These are phyloP conservation scores for Backusella luteola DNA, from an alignment of 192 early-diverging fungal species.

Conservation along the genomic window DNA sequence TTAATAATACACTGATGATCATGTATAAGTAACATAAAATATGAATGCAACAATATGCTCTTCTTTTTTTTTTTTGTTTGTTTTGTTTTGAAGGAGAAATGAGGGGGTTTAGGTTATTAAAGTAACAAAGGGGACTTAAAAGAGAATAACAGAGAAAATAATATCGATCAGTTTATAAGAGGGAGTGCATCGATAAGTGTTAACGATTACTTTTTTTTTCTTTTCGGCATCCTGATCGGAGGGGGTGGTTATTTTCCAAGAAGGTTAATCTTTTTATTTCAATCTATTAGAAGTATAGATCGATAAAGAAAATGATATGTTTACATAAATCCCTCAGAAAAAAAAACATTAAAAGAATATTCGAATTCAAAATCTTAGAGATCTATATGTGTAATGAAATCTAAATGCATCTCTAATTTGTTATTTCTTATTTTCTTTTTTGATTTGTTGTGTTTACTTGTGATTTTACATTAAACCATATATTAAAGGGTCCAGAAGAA, in stretches of 20 bases:
- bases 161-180: background rate
- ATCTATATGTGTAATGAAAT: background rate
- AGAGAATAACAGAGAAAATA: background rate
- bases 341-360: background rate
- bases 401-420: background rate
- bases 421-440: background rate
- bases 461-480: background rate
- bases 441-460: background rate
- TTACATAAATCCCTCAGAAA: background rate
- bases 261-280: background rate
- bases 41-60: background rate
- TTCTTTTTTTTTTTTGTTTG: background rate
- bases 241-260: background rate
- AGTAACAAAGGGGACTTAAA: background rate
- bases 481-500: constrained; percentile 4
- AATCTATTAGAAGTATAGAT: background rate
- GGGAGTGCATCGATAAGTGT: background rate
- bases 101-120: background rate
- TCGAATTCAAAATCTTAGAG: background rate
- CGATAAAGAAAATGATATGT: background rate
- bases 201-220: background rate
- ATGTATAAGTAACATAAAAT: background rate
- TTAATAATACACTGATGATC: background rate
- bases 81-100: background rate
- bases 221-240: background rate